Evolutionary conservation across 2,329 filamentous ascomycete species (phyloP), one percentile per base, ranked within the genome.

Genomic region (Apiospora sp.): DNA sequence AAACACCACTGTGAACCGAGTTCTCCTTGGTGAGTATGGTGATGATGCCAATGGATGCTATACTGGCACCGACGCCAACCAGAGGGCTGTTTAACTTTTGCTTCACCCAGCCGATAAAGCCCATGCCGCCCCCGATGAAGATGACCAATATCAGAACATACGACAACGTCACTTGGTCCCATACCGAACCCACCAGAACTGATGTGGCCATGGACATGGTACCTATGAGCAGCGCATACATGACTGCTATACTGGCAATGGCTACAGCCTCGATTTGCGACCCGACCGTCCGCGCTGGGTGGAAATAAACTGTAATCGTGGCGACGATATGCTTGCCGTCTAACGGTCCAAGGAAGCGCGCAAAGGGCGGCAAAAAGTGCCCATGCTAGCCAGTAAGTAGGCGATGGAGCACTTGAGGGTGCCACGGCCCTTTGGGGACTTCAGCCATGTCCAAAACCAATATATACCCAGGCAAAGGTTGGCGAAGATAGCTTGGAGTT

Each of bases 291-390:
- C 96, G 88, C 7, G 94, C 94, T 5, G 96, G 95, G 81, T 98
- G 95, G 79, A 98, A 98, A 80, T 98, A 98, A 14, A 98, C 95
- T 0, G 94, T 97, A 72, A 98, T 91, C 2, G 96, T 98, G 44
- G 95, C 95, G 70, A 98, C 94, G 79, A 98, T 92, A 82, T 98
- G 96, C 80, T 98, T 98, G 69, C 94, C 94, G 83, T 98, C 95
- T 79, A 95, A 93, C 75, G 92, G 88, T 14, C 96, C 96, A 22
- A 98, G 86, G 72, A 95, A 89, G 10, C 87, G 84, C 22, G 94
- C 92, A 72, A 98, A 87, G 3, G 89, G 88, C 2, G 92, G 89
- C 74, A 94, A 91, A 98, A 96, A 0, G 95, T 98, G 48, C 92
- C 94, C 82, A 97, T 86, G 76, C 94, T 97, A 24, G 94, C 96